phyloP scores from a whole-genome alignment of 1,284 basidiomycete genomes.

The Trichosporon coremiiforme region DNA sequence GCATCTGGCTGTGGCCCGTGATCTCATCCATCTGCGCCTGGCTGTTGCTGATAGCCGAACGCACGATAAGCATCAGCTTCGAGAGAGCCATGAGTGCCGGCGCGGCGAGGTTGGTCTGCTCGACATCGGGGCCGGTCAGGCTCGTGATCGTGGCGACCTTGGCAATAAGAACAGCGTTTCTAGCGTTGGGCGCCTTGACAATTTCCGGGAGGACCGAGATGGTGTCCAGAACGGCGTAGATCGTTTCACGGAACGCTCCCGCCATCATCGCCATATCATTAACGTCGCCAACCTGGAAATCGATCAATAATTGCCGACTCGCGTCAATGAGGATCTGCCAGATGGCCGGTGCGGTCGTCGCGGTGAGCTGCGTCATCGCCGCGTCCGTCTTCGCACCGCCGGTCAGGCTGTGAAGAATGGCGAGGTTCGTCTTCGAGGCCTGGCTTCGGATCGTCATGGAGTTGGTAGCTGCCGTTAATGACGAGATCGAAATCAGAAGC shows the following conservation, averaged over 20 bases:
- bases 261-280: constrained; percentile 41
- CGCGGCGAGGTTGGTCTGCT: constrained; percentile 39
- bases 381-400: constrained; percentile 23
- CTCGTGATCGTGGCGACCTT: constrained; percentile 39
- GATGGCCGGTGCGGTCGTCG: constrained; percentile 25
- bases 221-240: constrained; percentile 31
- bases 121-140: constrained; percentile 41
- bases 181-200: constrained; percentile 35
- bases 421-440: constrained; percentile 37
- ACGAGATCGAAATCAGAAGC: constrained; percentile 36
- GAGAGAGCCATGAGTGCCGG: constrained; percentile 38
- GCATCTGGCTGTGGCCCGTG: constrained; percentile 30
- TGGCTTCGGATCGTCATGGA: constrained; percentile 37
- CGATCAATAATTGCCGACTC: constrained; percentile 43
- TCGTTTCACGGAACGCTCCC: constrained; percentile 37
- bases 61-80: constrained; percentile 37
- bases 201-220: constrained; percentile 31
- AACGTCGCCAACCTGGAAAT: constrained; percentile 43
- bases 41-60: constrained; percentile 30
- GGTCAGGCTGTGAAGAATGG: constrained; percentile 33
- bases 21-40: constrained; percentile 28
- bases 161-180: constrained; percentile 37
- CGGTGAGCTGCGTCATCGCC: constrained; percentile 20
- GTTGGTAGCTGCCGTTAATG: constrained; percentile 37
- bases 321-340: constrained; percentile 49